Evolutionary conservation across 768 basidiomycete genomes (phyloP), one percentile per base, ranked within the genome.

Genomic region (Lactarius psammicola): DNA sequence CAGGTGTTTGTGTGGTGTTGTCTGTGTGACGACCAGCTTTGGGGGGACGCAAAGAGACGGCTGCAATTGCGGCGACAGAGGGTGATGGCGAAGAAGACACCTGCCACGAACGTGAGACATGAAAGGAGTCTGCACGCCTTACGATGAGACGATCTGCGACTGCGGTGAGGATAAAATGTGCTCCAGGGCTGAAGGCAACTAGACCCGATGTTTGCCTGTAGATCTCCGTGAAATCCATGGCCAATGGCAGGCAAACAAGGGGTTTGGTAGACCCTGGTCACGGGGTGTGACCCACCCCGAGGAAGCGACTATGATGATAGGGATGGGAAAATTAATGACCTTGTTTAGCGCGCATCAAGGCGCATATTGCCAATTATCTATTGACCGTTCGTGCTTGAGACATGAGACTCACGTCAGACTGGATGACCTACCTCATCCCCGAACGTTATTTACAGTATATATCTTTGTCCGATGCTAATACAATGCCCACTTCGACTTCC

Each of bases 181-280:
- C 85, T 17, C 94, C 94, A 1, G 92, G 88, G 70, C 94, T 95
- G 78, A 94, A 95, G 20, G 81, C 74, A 66, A 92, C 90, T 51
- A 92, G 83, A n/a, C 69, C 71, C 9, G 79, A 76, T 6, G 90
- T 83, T 57, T 92, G 91, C 68, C 83, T 84, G 81, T 93, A 94
- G 68, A 90, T 82, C 74, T 94, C 90, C 23, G 92, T 94, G 72
- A 94, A 94, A 76, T 94, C 92, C 90, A 92, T 92, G 67, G 1
- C 15, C 49, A 7, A 5, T 49, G 23, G 49, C 23, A 51, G 26
- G 10, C 4, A 23, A 23, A 15, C 4, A n/a, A 4, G 26, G 49
- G n/a, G n/a, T 11, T n/a, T 42, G 7, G 20, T 42, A 9, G 8
- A 4, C 20, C 23, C 10, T 26, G 7, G 49, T 51, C 49, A 51